phyloP scores from a whole-genome alignment of 2,329 filamentous ascomycete genomes.

The Escovopsis weberi region DNA sequence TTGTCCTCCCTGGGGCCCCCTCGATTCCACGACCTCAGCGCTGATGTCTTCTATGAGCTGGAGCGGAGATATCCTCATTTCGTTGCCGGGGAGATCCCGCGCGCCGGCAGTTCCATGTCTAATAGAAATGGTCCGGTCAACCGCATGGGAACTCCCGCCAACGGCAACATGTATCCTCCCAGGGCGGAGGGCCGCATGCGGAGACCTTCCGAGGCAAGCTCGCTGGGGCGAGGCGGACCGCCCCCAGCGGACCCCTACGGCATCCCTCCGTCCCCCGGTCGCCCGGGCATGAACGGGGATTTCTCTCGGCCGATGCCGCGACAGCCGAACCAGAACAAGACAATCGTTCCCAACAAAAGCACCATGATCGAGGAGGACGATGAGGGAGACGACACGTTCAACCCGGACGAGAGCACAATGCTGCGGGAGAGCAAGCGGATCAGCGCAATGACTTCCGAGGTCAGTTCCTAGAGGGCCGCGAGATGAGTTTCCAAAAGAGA shows the following conservation, averaged over 20 bases:
- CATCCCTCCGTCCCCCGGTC: constrained; percentile 44
- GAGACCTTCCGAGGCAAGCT: constrained; percentile 48
- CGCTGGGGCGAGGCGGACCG: constrained; percentile 33
- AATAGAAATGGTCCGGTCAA: constrained; percentile 35
- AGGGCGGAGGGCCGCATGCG: constrained; percentile 38
- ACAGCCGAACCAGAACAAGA: constrained; percentile 78
- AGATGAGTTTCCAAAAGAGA: not conserved
- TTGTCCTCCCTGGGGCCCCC: constrained; percentile 77
- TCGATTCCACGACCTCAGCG: constrained; percentile 81
- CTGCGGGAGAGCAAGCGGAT: constrained; percentile 14
- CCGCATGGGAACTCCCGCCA: constrained; percentile 35
- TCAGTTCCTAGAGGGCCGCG: constrained; percentile 12
- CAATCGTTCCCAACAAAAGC: constrained; percentile 93
- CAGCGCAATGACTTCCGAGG: constrained; percentile 22
- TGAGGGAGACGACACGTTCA: constrained; percentile 51
- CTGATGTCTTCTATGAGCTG: constrained; percentile 90
- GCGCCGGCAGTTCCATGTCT: constrained; percentile 54
- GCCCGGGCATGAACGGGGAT: constrained; percentile 38
- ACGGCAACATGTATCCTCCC: constrained; percentile 37
- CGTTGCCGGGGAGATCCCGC: constrained; percentile 50
- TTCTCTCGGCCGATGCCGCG: constrained; percentile 70
- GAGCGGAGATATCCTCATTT: constrained; percentile 83
- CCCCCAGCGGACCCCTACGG: constrained; percentile 30
- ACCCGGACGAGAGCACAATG: constrained; percentile 18
- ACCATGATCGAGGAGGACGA: constrained; percentile 96